Percentiles rank a stretch among this genome's conserved stretches.
Conservation (phyloP, 768 basidiomycete species). For the Lactarius sp. region DNA sequence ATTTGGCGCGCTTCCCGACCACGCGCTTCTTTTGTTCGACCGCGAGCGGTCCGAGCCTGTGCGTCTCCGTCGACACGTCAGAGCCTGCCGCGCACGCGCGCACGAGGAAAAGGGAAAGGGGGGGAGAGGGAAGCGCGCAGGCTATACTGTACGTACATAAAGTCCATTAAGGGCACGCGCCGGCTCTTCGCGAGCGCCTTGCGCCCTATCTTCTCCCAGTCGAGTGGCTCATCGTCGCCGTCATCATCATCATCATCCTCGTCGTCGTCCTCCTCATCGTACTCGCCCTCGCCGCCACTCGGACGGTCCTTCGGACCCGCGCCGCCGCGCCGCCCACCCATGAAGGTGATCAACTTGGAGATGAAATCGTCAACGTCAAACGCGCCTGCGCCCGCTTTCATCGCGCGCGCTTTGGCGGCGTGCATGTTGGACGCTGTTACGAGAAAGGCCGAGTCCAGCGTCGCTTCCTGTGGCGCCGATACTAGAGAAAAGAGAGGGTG, state of each 20-base stretch:
- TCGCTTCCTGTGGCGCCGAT: slow-evolving; percentile 60
- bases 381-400: slow-evolving; percentile 81
- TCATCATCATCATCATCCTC: slow-evolving; percentile 38
- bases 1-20: slow-evolving; percentile 52
- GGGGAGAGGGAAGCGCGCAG: neutral
- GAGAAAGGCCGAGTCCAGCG: slow-evolving; percentile 82
- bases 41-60: slow-evolving; percentile 87
- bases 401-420: slow-evolving; percentile 82
- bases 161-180: slow-evolving; percentile 75
- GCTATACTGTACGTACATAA: slow-evolving; percentile 60
- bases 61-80: slow-evolving; percentile 21
- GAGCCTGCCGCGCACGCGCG: neutral
- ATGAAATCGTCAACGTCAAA: slow-evolving; percentile 95
- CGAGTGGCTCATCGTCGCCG: slow-evolving; percentile 41
- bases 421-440: slow-evolving; percentile 72
- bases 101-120: neutral
- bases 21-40: slow-evolving; percentile 79
- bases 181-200: slow-evolving; percentile 76
- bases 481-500: neutral
- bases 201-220: slow-evolving; percentile 86
- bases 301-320: slow-evolving; percentile 29
- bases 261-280: slow-evolving; percentile 39
- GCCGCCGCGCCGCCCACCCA: slow-evolving; percentile 62
- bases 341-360: slow-evolving; percentile 61
- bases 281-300: slow-evolving; percentile 47